Evolutionary conservation across 192 early-diverging fungal species (phyloP).

Genomic region (Chytriomyces hyalinus): DNA sequence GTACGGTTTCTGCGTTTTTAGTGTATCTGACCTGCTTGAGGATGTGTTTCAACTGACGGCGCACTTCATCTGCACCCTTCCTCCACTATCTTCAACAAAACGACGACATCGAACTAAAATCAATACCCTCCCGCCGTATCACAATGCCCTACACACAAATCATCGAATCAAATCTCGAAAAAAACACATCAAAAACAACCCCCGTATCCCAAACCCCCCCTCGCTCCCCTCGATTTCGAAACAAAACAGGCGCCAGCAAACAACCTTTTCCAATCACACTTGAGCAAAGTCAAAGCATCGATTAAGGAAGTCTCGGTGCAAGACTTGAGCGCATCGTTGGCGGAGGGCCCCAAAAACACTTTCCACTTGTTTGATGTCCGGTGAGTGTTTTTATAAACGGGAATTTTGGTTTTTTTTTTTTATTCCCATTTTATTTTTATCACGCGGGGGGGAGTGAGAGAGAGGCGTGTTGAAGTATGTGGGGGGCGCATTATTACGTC

Average conservation of each 20-base stretch:
- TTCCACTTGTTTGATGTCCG: constrained; percentile 50
- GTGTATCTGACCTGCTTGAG: not conserved
- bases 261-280: constrained; percentile 14
- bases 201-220: not conserved
- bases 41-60: too few relatives aligned
- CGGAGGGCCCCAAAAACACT: constrained; percentile 35
- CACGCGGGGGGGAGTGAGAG: too few relatives aligned
- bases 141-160: not conserved
- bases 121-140: not conserved
- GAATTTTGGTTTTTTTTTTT: too few relatives aligned
- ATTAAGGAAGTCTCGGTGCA: constrained; percentile 28
- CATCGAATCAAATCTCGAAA: not conserved
- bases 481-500: too few relatives aligned
- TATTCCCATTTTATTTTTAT: too few relatives aligned
- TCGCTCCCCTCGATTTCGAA: not conserved
- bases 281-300: not conserved
- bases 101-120: not conserved
- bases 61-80: too few relatives aligned
- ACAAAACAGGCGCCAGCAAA: constrained; percentile 7
- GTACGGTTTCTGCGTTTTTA: not conserved
- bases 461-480: too few relatives aligned
- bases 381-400: constrained; percentile 14
- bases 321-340: constrained; percentile 25
- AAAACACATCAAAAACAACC: too few relatives aligned
- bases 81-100: too few relatives aligned